Evolutionary conservation across 2,329 filamentous ascomycete species (phyloP).

Genomic region (Aspergillus pseudoterreus): DNA sequence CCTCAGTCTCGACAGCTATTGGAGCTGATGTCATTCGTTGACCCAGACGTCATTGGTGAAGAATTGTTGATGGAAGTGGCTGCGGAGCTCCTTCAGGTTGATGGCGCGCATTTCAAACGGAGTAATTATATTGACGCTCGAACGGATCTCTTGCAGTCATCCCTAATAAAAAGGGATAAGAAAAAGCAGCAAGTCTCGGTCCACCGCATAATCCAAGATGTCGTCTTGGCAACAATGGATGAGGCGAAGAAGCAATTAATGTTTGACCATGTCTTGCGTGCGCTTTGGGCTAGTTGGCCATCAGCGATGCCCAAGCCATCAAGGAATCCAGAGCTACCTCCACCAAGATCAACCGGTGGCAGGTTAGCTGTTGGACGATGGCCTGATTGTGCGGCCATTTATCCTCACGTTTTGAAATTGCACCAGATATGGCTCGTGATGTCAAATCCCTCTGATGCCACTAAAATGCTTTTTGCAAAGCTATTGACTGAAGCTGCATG

Average conservation of each 20-base stretch:
- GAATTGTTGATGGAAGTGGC: background rate
- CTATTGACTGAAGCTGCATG: conserved; percentile 22
- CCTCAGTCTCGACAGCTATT: background rate
- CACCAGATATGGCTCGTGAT: conserved; percentile 17
- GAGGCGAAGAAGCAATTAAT: conserved; percentile 9
- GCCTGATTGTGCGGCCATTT: conserved; percentile 21
- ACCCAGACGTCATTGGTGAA: conserved; percentile 1
- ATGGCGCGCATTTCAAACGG: conserved; percentile 10
- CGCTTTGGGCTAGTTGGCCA: conserved; percentile 19
- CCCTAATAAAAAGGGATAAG: conserved; percentile 21
- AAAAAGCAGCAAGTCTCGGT: conserved; percentile 18
- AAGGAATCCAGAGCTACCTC: conserved; percentile 12
- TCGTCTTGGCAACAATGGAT: conserved; percentile 18
- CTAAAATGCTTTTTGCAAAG: conserved; percentile 19
- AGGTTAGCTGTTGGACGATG: conserved; percentile 18
- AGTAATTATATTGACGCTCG: conserved; percentile 17
- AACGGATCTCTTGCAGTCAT: conserved; percentile 21
- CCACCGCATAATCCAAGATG: conserved; percentile 26
- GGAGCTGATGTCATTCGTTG: background rate
- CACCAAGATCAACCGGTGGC: conserved; percentile 11
- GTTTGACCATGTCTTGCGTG: conserved; percentile 10
- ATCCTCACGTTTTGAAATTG: conserved; percentile 21
- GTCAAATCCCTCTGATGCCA: conserved; percentile 6
- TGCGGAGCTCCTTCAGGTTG: background rate
- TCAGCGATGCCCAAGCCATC: conserved; percentile 18